These are phyloP conservation scores for Phytophthora nicotianae DNA, from an alignment of 352 stramenopile genomes.

Conservation along the genomic window DNA sequence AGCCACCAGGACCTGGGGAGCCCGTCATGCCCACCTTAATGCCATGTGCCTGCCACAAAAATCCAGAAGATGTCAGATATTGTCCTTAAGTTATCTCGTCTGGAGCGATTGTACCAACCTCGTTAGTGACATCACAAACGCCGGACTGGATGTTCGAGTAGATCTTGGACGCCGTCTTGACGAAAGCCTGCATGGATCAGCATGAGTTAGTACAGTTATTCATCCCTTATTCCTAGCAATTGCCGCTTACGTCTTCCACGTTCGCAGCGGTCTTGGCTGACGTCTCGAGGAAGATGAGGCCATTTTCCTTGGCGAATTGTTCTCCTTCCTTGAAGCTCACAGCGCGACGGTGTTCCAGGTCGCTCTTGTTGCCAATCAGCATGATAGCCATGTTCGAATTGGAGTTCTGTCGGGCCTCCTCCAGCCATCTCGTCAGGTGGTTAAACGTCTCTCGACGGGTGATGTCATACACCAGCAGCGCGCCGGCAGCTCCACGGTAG, in stretches of 20 bases:
- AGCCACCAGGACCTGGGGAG: slow-evolving; percentile 74
- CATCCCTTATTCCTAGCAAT: background rate
- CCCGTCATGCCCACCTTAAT: slow-evolving; percentile 91
- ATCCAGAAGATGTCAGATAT: background rate
- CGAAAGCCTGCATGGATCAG: slow-evolving; percentile 81
- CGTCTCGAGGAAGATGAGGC: slow-evolving; percentile 99
- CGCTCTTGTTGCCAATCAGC: slow-evolving; percentile 99
- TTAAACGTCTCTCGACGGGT: slow-evolving; percentile 99
- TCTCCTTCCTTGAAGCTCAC: slow-evolving; percentile 98
- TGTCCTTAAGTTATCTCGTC: background rate
- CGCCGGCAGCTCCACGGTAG: slow-evolving; percentile 97
- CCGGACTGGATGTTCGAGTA: slow-evolving; percentile 96
- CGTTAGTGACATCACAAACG: slow-evolving; percentile 95
- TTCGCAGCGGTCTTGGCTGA: slow-evolving; percentile 99
- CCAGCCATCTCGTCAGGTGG: slow-evolving; percentile 97
- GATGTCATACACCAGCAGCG: slow-evolving; percentile 99
- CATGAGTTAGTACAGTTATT: slow-evolving; percentile 1
- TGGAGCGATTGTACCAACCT: slow-evolving; percentile 50
- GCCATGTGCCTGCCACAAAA: slow-evolving; percentile 67
- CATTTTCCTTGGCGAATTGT: slow-evolving; percentile 99
- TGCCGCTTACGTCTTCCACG: slow-evolving; percentile 95
- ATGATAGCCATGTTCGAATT: slow-evolving; percentile 99
- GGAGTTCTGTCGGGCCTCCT: slow-evolving; percentile 98
- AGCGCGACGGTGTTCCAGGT: slow-evolving; percentile 95
- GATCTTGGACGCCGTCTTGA: slow-evolving; percentile 96